These are phyloP conservation scores for Seiridium cupressi DNA, from an alignment of 2,329 filamentous ascomycete species.

Conservation along the genomic window DNA sequence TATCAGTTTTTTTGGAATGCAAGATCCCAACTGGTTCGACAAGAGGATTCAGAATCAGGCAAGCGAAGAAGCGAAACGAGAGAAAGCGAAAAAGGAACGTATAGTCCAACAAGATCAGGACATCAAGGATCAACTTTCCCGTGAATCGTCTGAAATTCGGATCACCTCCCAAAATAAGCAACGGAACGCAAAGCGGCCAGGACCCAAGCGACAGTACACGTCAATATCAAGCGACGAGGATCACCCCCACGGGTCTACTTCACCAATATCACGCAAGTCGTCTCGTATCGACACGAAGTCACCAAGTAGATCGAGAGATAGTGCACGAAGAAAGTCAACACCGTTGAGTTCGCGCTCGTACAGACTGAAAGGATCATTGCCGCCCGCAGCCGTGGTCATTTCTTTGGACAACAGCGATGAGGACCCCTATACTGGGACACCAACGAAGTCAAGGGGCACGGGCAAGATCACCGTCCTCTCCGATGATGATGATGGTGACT, in stretches of 20 bases:
- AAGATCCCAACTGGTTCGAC: conserved; percentile 28
- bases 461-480: not conserved
- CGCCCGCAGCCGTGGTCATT: conserved; percentile 9
- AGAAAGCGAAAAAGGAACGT: conserved; percentile 16
- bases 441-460: not conserved
- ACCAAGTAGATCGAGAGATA: not conserved
- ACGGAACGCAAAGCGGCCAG: not conserved
- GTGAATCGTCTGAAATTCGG: conserved; percentile 8
- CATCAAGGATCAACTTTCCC: not conserved
- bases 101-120: conserved; percentile 13
- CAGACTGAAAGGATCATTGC: not conserved
- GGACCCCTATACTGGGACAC: conserved; percentile 2
- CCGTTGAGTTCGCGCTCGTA: not conserved
- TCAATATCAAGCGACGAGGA: conserved; percentile 10
- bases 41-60: conserved; percentile 30
- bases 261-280: not conserved
- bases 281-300: not conserved
- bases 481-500: not conserved
- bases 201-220: conserved; percentile 19
- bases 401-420: conserved; percentile 24
- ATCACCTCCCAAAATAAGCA: not conserved
- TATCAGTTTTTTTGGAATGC: conserved; percentile 44
- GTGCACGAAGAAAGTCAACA: not conserved
- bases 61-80: conserved; percentile 17
- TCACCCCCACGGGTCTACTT: not conserved